Evolutionary conservation across 1,284 basidiomycete genomes (phyloP).

Genomic region (Puccinia hordei): DNA sequence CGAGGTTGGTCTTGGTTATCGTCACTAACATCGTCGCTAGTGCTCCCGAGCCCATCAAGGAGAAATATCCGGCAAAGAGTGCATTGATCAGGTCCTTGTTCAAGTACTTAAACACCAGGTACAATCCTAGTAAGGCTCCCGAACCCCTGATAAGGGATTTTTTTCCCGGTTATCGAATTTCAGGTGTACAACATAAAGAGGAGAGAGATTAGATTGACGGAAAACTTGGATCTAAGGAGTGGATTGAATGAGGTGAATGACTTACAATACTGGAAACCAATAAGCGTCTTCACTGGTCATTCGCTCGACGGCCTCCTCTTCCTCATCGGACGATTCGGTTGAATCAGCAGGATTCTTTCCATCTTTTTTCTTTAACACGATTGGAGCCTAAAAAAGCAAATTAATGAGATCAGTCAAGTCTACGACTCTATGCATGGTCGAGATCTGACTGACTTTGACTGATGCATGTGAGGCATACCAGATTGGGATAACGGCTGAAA

Average conservation of each 20-base stretch:
- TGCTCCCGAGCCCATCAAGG: conserved; percentile 53
- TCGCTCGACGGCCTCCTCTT: conserved; percentile 59
- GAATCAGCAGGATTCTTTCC: conserved; percentile 26
- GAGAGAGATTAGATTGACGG: conserved; percentile 29
- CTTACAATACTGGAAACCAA: conserved; percentile 66
- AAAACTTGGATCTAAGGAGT: conserved; percentile 61
- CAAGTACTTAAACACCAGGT: conserved; percentile 72
- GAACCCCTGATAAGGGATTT: conserved; percentile 30
- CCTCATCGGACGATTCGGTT: conserved; percentile 42
- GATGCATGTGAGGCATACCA: conserved; percentile 53
- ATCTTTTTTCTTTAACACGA: conserved; percentile 38
- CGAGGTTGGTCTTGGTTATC: conserved; percentile 50
- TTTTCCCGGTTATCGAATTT: neutral
- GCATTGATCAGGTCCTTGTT: conserved; percentile 80
- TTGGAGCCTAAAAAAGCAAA: conserved; percentile 37
- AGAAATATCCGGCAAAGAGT: conserved; percentile 63
- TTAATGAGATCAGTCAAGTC: neutral
- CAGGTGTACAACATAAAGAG: conserved; percentile 21
- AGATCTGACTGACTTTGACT: conserved; percentile 48
- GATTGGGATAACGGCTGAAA: conserved; percentile 55
- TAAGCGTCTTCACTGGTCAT: conserved; percentile 72
- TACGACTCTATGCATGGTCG: neutral
- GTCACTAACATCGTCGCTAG: conserved; percentile 51
- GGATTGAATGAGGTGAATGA: neutral
- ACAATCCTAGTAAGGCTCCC: conserved; percentile 68